These are phyloP conservation scores for Triticum aestivum DNA, from an alignment of 176 grass and related monocot species.

Conservation along the genomic window DNA sequence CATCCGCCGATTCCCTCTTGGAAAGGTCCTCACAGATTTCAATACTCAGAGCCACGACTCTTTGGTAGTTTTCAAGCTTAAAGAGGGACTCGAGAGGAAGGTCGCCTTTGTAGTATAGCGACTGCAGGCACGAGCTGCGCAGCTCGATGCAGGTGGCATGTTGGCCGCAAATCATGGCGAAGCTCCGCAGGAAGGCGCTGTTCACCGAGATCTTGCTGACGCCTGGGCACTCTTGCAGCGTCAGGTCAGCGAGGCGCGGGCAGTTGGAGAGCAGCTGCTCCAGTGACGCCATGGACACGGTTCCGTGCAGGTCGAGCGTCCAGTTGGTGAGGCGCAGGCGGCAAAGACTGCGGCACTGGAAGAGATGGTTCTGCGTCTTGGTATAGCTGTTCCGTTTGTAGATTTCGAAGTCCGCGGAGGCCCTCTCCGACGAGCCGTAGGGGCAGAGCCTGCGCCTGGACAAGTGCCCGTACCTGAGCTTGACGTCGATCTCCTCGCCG, in stretches of 20 bases:
- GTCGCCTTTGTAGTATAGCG: slow-evolving; percentile 1
- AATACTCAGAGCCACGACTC: neutral
- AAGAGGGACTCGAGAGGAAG: neutral
- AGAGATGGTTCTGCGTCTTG: neutral
- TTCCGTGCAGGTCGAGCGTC: neutral
- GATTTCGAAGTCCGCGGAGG: neutral
- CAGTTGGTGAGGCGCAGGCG: neutral
- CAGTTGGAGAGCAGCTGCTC: neutral
- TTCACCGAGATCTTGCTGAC: neutral
- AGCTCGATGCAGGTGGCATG: neutral
- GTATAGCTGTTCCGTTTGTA: neutral
- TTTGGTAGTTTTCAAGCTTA: neutral
- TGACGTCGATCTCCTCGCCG: neutral
- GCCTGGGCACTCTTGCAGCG: slow-evolving; percentile 8
- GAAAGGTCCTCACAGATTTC: slow-evolving; percentile 1
- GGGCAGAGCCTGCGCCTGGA: neutral
- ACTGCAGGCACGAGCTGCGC: neutral
- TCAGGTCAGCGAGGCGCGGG: neutral
- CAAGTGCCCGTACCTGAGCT: neutral
- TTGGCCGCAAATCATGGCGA: slow-evolving; percentile 18
- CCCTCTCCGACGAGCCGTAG: neutral
- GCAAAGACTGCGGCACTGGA: neutral
- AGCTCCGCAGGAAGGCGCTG: neutral
- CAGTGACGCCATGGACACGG: neutral
- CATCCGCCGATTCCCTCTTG: neutral